A percentile compares a stretch with the other conserved stretches of the same genome.
Evolutionary conservation across 495 filamentous ascomycete species (phyloP).

Genomic region (Tuber umbilicatum): DNA sequence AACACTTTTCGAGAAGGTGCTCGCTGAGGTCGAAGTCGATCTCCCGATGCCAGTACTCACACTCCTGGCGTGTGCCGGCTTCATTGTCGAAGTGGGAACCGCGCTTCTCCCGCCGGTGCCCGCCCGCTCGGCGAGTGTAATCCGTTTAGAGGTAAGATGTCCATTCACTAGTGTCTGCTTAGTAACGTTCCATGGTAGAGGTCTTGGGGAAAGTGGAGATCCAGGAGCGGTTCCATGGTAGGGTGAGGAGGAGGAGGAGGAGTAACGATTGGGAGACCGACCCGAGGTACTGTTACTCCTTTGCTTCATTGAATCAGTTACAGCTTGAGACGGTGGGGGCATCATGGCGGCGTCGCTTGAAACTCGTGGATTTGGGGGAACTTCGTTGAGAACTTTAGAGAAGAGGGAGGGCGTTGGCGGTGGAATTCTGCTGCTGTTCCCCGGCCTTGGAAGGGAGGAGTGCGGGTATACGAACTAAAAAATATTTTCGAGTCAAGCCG

Average conservation of each 20-base stretch:
- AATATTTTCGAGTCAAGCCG: slow-evolving; percentile 15
- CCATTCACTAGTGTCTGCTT: slow-evolving; percentile 29
- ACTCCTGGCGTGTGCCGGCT: slow-evolving; percentile 20
- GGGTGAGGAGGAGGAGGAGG: slow-evolving; percentile 27
- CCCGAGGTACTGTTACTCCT: slow-evolving; percentile 22
- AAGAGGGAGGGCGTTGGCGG: slow-evolving; percentile 16
- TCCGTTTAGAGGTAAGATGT: slow-evolving; percentile 18
- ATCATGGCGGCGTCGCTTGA: slow-evolving; percentile 34
- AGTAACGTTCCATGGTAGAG: slow-evolving; percentile 31
- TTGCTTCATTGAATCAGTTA: slow-evolving; percentile 35
- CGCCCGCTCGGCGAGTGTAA: slow-evolving; percentile 27
- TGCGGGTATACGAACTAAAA: slow-evolving; percentile 28
- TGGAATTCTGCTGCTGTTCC: slow-evolving; percentile 33
- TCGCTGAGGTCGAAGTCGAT: slow-evolving; percentile 1
- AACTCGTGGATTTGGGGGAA: slow-evolving; percentile 35
- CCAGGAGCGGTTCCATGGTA: slow-evolving; percentile 20
- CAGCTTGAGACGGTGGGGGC: slow-evolving; percentile 39
- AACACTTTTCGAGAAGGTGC: slow-evolving; percentile 15
- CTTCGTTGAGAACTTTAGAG: slow-evolving; percentile 29
- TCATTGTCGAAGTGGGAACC: slow-evolving; percentile 3
- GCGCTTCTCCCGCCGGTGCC: slow-evolving; percentile 6
- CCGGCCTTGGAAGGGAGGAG: slow-evolving; percentile 38
- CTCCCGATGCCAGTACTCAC: slow-evolving; percentile 12
- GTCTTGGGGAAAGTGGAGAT: slow-evolving; percentile 26
- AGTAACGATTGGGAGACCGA: slow-evolving; percentile 27